Evolutionary conservation across 2,329 filamentous ascomycete species (phyloP).

Genomic region (Cercospora sesami): DNA sequence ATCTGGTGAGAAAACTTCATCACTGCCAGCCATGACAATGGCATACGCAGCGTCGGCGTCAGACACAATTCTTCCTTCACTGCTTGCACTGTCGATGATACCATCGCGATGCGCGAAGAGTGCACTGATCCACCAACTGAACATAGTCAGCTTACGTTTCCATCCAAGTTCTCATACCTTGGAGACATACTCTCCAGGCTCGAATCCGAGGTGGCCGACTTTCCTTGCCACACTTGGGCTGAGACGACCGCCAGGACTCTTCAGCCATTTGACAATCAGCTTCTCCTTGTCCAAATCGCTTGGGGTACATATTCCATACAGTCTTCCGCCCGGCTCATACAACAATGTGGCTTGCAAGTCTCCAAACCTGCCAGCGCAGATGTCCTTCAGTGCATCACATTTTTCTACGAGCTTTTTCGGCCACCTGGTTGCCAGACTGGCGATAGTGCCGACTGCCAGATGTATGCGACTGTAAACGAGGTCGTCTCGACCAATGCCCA

Average conservation of each 20-base stretch:
- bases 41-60: constrained; percentile 49
- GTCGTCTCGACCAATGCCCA: constrained; percentile 37
- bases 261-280: constrained; percentile 36
- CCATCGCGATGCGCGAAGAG: constrained; percentile 51
- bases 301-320: constrained; percentile 45
- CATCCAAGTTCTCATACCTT: not conserved
- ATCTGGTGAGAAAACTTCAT: constrained; percentile 41
- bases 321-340: constrained; percentile 46
- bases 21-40: constrained; percentile 44
- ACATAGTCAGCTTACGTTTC: not conserved
- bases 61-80: constrained; percentile 46
- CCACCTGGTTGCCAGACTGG: constrained; percentile 51
- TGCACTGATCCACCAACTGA: constrained; percentile 53
- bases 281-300: constrained; percentile 44
- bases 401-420: constrained; percentile 47
- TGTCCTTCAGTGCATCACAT: constrained; percentile 45
- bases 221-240: constrained; percentile 40
- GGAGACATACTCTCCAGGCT: constrained; percentile 44
- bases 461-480: constrained; percentile 51
- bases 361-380: constrained; percentile 45
- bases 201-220: constrained; percentile 48
- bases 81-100: constrained; percentile 48
- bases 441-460: constrained; percentile 45
- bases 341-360: constrained; percentile 42
- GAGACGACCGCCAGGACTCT: constrained; percentile 37